These are phyloP conservation scores for Cryptococcus neoformans DNA, from an alignment of 1,284 basidiomycete species.

Conservation along the genomic window DNA sequence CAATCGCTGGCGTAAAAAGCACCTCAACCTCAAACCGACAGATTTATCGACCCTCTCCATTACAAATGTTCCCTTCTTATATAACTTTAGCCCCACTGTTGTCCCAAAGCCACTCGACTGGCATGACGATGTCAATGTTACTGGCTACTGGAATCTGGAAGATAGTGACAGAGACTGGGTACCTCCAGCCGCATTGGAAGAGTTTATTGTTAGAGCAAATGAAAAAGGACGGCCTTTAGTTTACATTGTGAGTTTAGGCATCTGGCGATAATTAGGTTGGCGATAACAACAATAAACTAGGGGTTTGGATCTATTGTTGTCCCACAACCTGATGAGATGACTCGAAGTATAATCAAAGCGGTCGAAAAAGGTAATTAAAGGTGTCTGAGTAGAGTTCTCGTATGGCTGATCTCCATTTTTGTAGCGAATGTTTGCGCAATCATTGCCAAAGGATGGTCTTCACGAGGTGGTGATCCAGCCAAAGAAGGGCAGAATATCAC, in stretches of 20 bases:
- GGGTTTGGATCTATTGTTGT: slow-evolving; percentile 69
- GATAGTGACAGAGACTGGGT: slow-evolving; percentile 60
- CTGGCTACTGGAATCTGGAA: slow-evolving; percentile 63
- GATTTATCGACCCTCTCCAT: slow-evolving; percentile 65
- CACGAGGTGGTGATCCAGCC: slow-evolving; percentile 52
- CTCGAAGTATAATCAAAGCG: slow-evolving; percentile 62
- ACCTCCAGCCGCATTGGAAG: slow-evolving; percentile 56
- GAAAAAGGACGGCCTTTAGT: slow-evolving; percentile 63
- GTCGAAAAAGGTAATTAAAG: slow-evolving; percentile 58
- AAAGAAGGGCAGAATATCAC: slow-evolving; percentile 51
- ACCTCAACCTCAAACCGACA: slow-evolving; percentile 58
- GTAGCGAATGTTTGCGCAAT: slow-evolving; percentile 65
- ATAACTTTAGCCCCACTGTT: slow-evolving; percentile 61
- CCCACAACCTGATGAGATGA: slow-evolving; percentile 63
- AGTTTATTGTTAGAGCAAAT: slow-evolving; percentile 60
- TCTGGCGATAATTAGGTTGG: neutral
- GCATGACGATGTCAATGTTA: slow-evolving; percentile 60
- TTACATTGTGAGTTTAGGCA: slow-evolving; percentile 58
- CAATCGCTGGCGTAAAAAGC: slow-evolving; percentile 65
- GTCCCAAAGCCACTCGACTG: slow-evolving; percentile 72
- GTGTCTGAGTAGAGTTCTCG: slow-evolving; percentile 8
- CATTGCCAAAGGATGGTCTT: slow-evolving; percentile 73
- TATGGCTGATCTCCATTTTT: slow-evolving; percentile 26
- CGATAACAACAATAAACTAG: slow-evolving; percentile 7
- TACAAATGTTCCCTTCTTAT: slow-evolving; percentile 67